Conservation (phyloP, 805 yeast genomes). For the Blastobotrys terrestris region DNA sequence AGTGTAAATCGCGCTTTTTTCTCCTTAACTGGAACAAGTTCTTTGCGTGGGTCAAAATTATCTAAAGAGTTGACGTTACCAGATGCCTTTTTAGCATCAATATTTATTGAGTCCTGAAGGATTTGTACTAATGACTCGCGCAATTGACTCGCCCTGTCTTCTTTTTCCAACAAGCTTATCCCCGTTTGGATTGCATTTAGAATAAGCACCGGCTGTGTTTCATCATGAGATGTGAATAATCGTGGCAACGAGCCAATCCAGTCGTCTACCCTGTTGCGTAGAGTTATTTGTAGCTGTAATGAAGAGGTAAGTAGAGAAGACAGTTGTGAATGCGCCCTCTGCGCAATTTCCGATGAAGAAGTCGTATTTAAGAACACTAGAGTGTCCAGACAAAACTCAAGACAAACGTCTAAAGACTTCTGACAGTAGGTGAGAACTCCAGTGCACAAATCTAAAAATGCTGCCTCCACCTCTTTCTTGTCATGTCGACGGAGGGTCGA, state of each 20-base stretch:
- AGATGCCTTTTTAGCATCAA: background rate
- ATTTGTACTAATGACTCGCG: background rate
- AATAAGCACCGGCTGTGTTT: conserved; percentile 12
- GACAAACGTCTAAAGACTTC: conserved; percentile 32
- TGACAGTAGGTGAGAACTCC: conserved; percentile 31
- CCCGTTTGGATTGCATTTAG: conserved; percentile 13
- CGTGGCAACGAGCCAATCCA: conserved; percentile 28
- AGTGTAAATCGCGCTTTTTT: background rate
- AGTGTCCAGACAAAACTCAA: conserved; percentile 35
- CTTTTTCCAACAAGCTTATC: conserved; percentile 1
- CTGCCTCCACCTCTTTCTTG: conserved; percentile 31
- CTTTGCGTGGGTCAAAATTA: background rate
- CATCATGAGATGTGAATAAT: conserved; percentile 23
- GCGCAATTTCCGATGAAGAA: background rate
- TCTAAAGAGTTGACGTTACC: background rate
- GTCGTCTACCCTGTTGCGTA: conserved; percentile 18
- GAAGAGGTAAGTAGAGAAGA: background rate
- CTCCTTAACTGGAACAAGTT: background rate
- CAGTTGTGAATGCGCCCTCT: background rate
- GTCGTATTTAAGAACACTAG: conserved; percentile 24
- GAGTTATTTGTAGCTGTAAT: conserved; percentile 7
- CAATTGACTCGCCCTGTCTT: background rate
- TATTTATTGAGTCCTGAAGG: background rate
- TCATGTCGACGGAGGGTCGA: conserved; percentile 25
- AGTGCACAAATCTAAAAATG: conserved; percentile 30